Base-by-base conservation (phyloP, 148 eudicot species). In the Euryodendron excelsum region DNA sequence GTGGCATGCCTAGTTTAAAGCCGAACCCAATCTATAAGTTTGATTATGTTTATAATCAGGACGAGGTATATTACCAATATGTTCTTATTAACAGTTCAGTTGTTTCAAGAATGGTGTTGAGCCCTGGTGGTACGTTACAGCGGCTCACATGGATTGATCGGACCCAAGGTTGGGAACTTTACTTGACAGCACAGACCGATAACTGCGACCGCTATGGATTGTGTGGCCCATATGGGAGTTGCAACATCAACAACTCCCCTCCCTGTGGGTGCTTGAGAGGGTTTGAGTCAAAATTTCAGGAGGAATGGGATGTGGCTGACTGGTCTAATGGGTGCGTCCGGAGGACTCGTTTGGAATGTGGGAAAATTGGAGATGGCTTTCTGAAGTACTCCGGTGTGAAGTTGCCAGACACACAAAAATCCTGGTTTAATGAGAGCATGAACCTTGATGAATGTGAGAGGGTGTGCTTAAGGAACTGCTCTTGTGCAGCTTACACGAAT, bases 281-380 rank as follows among this genome's bases (percentile, higher is more conserved):
- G 69, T 84, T 72, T 12, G 80, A 39, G 63, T 81, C 86, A 0
- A 65, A 13, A 27, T 63, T 45, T 21, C 58, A 37, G 0, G 45
- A 67, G 23, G 63, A 81, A 10, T 84, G 83, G 86, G 64, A 23
- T 0, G 28, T 58, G 4, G 68, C 55, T 0, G 80, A 83, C 48
- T 76, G 78, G 86, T 76, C 83, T 0, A 33, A 14, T 5, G 86
- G 86, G 8, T 84, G 86, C 31, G 56, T 77, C 1, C 53, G 83
- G 21, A 73, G n/a, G 55, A 48, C 28, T 23, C 60, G 1, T 33
- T 20, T 78, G 25, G 73, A 65, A 71, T 81, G 80, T 72, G 59
- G 39, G 15, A 56, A 47, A n/a, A n/a, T n/a, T 12, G 74, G 69
- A 36, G 84, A 77, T 7, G 58, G 37, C 36, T 81, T 81, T 68